Percentiles rank a stretch among this genome's conserved stretches.
Conservation (phyloP, 2,329 filamentous ascomycete species). For the Elsinoe batatas region DNA sequence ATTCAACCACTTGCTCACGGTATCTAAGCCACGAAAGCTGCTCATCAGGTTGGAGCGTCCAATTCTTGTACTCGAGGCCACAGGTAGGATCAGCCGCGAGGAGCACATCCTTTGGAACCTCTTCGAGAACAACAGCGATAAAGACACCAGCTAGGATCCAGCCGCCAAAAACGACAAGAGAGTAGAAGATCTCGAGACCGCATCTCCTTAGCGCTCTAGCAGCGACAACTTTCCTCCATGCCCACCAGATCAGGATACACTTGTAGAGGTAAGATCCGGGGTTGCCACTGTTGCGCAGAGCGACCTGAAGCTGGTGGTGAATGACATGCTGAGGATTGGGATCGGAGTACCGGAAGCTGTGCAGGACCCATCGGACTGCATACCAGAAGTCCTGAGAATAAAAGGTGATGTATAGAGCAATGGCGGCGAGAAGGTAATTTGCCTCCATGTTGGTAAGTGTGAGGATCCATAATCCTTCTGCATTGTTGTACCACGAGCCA, state of each 20-base stretch:
- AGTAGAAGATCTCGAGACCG: neutral
- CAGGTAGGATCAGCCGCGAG: neutral
- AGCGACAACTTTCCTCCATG: neutral
- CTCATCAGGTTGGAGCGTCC: slow-evolving; percentile 3
- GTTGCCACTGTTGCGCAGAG: slow-evolving; percentile 10
- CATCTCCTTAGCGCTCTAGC: slow-evolving; percentile 4
- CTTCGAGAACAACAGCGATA: neutral
- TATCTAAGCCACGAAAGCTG: slow-evolving; percentile 1
- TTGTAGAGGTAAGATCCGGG: slow-evolving; percentile 11
- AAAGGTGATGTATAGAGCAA: slow-evolving; percentile 11
- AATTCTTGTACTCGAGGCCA: neutral
- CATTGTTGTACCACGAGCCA: slow-evolving; percentile 1
- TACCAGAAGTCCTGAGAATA: slow-evolving; percentile 12
- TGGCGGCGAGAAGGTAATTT: slow-evolving; percentile 6
- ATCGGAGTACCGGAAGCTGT: slow-evolving; percentile 2
- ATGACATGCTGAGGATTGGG: slow-evolving; percentile 10
- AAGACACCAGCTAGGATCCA: slow-evolving; percentile 9
- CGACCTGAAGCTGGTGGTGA: slow-evolving; percentile 7
- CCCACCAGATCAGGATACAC: slow-evolving; percentile 2
- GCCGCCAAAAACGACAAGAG: neutral
- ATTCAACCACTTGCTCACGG: neutral
- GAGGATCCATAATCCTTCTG: neutral
- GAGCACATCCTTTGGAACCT: slow-evolving; percentile 7
- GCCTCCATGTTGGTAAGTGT: slow-evolving; percentile 6
- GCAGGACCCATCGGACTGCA: neutral